phyloP scores from a whole-genome alignment of 805 yeast genomes.

The Debaryomyces prosopidis region DNA sequence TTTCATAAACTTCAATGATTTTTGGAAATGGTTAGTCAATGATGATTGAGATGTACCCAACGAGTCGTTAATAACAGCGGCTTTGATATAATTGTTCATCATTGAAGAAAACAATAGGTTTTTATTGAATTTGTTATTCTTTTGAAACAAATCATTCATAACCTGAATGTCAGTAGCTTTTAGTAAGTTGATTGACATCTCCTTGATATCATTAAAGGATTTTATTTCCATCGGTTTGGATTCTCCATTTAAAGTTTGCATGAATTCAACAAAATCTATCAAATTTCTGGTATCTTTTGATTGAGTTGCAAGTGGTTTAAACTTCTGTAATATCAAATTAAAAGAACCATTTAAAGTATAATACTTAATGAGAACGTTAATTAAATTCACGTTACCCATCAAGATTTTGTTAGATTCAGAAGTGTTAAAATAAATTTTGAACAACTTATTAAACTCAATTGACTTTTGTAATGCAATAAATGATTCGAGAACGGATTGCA shows the following conservation, averaged over 20 bases:
- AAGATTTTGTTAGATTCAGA: constrained; percentile 11
- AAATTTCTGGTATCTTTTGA: constrained; percentile 16
- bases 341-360: constrained; percentile 19
- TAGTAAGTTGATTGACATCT: constrained; percentile 6
- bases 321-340: constrained; percentile 17
- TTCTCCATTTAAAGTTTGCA: constrained; percentile 15
- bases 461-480: constrained; percentile 12
- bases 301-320: constrained; percentile 11
- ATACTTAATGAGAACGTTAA: constrained; percentile 24
- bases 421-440: constrained; percentile 14
- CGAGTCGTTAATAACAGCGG: constrained; percentile 9
- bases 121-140: constrained; percentile 5
- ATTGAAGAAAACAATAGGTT: constrained; percentile 1
- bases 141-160: constrained; percentile 14
- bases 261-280: constrained; percentile 18
- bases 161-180: constrained; percentile 8
- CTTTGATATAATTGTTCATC: constrained; percentile 14
- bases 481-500: constrained; percentile 10
- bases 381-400: constrained; percentile 16
- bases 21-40: constrained; percentile 19
- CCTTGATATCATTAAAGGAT: neutral
- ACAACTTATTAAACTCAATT: constrained; percentile 15
- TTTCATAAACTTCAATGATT: constrained; percentile 24
- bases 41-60: neutral
- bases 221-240: neutral